A percentile compares a stretch with the other conserved stretches of the same genome.
phyloP scores from a whole-genome alignment of 495 filamentous ascomycete genomes.

The Filosporella fistucella region DNA sequence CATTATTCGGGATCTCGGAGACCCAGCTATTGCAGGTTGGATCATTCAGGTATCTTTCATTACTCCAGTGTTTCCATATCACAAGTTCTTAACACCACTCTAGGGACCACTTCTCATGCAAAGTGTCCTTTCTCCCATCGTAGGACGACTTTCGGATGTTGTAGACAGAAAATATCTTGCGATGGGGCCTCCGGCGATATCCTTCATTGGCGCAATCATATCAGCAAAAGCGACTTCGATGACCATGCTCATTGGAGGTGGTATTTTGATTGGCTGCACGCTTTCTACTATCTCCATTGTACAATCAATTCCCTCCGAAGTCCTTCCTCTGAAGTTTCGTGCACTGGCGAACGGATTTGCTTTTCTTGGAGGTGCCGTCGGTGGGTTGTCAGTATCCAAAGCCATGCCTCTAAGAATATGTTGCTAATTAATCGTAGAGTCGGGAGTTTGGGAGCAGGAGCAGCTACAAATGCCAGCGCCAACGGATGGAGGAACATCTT shows the following conservation, averaged over 20 bases:
- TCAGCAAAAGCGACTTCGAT: conserved; percentile 51
- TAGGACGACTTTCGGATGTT: conserved; percentile 51
- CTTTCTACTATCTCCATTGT: conserved; percentile 48
- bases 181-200: conserved; percentile 42
- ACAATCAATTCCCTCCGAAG: conserved; percentile 49
- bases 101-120: conserved; percentile 50
- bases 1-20: conserved; percentile 47
- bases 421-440: conserved; percentile 24
- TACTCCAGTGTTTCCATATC: too few species aligned
- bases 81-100: not conserved
- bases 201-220: conserved; percentile 45
- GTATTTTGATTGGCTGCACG: conserved; percentile 49
- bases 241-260: conserved; percentile 48
- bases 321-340: conserved; percentile 48
- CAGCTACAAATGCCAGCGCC: conserved; percentile 39
- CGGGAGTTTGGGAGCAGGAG: conserved; percentile 43
- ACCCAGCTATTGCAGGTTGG: conserved; percentile 44
- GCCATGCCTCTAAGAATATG: not conserved
- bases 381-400: conserved; percentile 36
- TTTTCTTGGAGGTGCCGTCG: conserved; percentile 41
- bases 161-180: conserved; percentile 48
- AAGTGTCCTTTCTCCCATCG: conserved; percentile 45
- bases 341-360: conserved; percentile 48
- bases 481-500: conserved; percentile 51
- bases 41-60: conserved; percentile 40